Evolutionary conservation across 495 filamentous ascomycete species (phyloP), one percentile per base, ranked within the genome.

Genomic region (Hypoxylon rickii): DNA sequence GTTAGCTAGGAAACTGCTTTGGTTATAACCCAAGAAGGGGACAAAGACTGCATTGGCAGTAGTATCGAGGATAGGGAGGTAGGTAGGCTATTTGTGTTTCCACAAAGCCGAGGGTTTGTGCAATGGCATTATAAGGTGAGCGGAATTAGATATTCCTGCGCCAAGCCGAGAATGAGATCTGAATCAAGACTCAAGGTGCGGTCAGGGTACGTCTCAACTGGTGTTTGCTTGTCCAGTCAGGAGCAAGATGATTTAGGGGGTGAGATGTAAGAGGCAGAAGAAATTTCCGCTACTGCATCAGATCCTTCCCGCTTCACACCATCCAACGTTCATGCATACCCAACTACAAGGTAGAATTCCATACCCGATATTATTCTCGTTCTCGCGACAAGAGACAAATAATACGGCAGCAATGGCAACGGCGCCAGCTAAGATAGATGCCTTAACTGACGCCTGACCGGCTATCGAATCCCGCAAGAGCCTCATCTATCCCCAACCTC

Each of bases 121-220:
- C 2, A 21, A 26, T 43, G 13, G n/a, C 18, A 33, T 37, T 47
- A 44, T 49, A 49, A 24, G n/a, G n/a, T 44, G 24, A 43, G 36
- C 44, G 24, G 33, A 52, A 45, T 45, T 52, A 49, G 49, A 22
- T 31, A 45, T 38, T 15, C 29, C 21, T 18, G 33, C 48, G 38
- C 43, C 31, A 6, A 29, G 38, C 43, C 31, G 5, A 29, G 13
- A 19, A 48, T 3, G 19, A 39, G 17, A 24, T 13, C 21, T 49
- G 33, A 51, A 37, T 17, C 24, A 33, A 20, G 17, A 42, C 17
- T 43, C 12, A 57, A 57, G 49, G 33, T 63, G 58, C 59, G 59
- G 59, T 63, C 59, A 63, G 26, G 59, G 59, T 53, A 53, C 48
- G 38, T 54, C 53, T 36, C 47, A 36, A 53, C 24, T 37, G 15